phyloP scores from a whole-genome alignment of 2,329 filamentous ascomycete genomes.

The Stagonosporopsis cucurbitacearum region DNA sequence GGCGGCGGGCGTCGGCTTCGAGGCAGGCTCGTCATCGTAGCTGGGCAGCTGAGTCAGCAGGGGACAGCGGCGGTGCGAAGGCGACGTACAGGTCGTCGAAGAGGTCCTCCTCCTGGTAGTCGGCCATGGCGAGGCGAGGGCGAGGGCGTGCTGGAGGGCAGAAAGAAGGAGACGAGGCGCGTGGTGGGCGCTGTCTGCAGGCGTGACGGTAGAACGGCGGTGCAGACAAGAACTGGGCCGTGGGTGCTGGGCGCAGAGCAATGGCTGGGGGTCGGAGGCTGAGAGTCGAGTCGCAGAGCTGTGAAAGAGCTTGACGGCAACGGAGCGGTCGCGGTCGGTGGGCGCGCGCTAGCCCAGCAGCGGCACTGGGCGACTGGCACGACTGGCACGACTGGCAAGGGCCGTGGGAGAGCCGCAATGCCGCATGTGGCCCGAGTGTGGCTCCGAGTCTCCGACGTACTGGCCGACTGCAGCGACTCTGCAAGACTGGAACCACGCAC shows the following conservation, averaged over 20 bases:
- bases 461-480: no score
- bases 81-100: slow-evolving; percentile 87
- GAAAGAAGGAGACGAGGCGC: slow-evolving; percentile 2
- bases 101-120: slow-evolving; percentile 85
- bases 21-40: slow-evolving; percentile 50
- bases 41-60: slow-evolving; percentile 40
- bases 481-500: no score
- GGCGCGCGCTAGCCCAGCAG: slow-evolving; percentile 8
- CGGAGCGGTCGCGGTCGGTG: not conserved
- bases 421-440: no score
- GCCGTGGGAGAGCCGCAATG: slow-evolving; percentile 12
- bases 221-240: not conserved
- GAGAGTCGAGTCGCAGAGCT: slow-evolving; percentile 8
- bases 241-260: slow-evolving; percentile 1
- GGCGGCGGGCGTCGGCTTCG: slow-evolving; percentile 36
- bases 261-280: not conserved
- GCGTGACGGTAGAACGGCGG: not conserved
- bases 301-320: slow-evolving; percentile 12
- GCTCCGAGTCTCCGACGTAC: no score
- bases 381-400: no score
- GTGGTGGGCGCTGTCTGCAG: not conserved
- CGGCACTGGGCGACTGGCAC: no score
- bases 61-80: slow-evolving; percentile 51
- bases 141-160: not conserved
- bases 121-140: slow-evolving; percentile 54